Conservation (phyloP, 768 basidiomycete genomes). For the Leccinum variicolor region DNA sequence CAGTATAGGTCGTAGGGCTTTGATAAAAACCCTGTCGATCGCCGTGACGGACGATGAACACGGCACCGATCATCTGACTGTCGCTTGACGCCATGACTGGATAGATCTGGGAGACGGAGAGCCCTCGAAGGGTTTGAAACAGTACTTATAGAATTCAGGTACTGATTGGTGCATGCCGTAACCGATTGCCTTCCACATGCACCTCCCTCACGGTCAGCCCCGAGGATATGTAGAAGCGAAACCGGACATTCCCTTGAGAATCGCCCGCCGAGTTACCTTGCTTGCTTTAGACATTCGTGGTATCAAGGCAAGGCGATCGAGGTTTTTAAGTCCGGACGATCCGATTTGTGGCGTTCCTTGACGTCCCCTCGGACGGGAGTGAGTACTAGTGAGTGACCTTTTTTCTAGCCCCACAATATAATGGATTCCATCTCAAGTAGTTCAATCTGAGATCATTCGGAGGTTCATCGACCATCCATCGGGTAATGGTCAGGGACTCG, state of each 20-base stretch:
- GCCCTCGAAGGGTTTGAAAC: not conserved
- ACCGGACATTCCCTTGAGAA: not conserved
- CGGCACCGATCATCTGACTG: conserved; percentile 47
- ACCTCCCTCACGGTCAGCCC: not conserved
- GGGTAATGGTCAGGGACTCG: not conserved
- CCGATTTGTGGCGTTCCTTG: not conserved
- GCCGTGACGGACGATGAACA: conserved; percentile 57
- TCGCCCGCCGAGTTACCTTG: not conserved
- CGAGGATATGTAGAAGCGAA: not conserved
- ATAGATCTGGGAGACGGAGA: not conserved
- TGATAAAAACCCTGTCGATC: conserved; percentile 69
- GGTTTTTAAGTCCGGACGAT: not conserved
- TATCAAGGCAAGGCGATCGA: not conserved
- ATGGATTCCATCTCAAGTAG: not conserved
- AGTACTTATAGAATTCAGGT: no score
- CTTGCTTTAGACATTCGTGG: not conserved
- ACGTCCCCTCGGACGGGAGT: not conserved
- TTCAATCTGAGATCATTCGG: not conserved
- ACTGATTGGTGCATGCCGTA: not conserved
- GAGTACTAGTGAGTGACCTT: not conserved
- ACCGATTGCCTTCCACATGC: not conserved
- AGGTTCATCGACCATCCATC: not conserved
- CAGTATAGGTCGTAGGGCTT: conserved; percentile 52
- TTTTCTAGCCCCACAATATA: not conserved
- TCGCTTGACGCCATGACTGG: conserved; percentile 15